These are phyloP conservation scores for Xylariales sp. DNA, from an alignment of 2,329 filamentous ascomycete species.

Conservation along the genomic window DNA sequence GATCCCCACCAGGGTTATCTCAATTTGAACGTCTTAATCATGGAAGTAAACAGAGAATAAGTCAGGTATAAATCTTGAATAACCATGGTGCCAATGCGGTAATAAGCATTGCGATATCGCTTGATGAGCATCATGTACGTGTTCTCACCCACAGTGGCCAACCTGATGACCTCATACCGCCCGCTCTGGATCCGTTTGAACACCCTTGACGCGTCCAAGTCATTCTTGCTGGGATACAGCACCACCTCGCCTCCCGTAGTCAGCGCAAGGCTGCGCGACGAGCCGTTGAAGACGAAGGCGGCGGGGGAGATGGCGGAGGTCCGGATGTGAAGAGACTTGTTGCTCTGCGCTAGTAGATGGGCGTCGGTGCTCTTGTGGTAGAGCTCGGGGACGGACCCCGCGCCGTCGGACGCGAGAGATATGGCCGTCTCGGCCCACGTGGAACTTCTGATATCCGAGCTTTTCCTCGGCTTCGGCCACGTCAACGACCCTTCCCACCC, in stretches of 20 bases:
- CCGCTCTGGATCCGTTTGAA: slow-evolving; percentile 32
- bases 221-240: slow-evolving; percentile 32
- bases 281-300: slow-evolving; percentile 20
- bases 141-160: slow-evolving; percentile 26
- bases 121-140: slow-evolving; percentile 37
- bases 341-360: neutral
- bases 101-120: slow-evolving; percentile 21
- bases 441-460: slow-evolving; percentile 18
- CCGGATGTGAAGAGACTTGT: slow-evolving; percentile 21
- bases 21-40: neutral
- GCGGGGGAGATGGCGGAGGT: slow-evolving; percentile 17
- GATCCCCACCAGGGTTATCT: neutral
- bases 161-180: slow-evolving; percentile 29
- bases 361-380: slow-evolving; percentile 11
- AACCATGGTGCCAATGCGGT: slow-evolving; percentile 32
- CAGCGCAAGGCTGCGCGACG: neutral
- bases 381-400: slow-evolving; percentile 15
- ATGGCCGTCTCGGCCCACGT: slow-evolving; percentile 23
- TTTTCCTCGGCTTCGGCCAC: slow-evolving; percentile 26
- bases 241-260: slow-evolving; percentile 15
- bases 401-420: slow-evolving; percentile 20
- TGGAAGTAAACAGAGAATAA: neutral
- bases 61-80: slow-evolving; percentile 1
- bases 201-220: slow-evolving; percentile 29
- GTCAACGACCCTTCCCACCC: slow-evolving; percentile 36